Conservation (phyloP, 352 stramenopile species). For the Pythium myriotylum region DNA sequence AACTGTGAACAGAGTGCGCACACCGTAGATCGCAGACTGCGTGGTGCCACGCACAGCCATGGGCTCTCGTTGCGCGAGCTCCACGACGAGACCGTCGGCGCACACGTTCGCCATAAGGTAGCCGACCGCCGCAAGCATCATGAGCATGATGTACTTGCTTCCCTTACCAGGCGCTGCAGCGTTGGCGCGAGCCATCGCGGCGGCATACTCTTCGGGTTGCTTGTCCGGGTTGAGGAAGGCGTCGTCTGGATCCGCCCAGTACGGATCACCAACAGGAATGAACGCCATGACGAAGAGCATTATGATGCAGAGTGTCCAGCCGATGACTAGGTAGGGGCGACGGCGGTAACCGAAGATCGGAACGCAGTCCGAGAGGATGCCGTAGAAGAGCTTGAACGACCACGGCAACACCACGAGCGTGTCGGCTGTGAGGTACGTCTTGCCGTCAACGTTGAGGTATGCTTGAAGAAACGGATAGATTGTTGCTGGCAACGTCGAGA, state of each 20-base stretch:
- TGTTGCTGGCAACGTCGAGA: slow-evolving; percentile 31
- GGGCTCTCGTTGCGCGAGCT: slow-evolving; percentile 29
- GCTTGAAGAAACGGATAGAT: slow-evolving; percentile 34
- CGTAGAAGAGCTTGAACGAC: slow-evolving; percentile 46
- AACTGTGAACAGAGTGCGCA: slow-evolving; percentile 30
- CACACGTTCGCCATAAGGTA: slow-evolving; percentile 40
- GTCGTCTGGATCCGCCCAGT: slow-evolving; percentile 12
- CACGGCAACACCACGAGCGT: slow-evolving; percentile 36
- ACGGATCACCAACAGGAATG: slow-evolving; percentile 2
- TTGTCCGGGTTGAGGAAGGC: slow-evolving; percentile 29
- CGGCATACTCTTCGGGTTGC: not conserved
- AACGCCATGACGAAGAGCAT: slow-evolving; percentile 35
- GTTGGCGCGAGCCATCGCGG: slow-evolving; percentile 3
- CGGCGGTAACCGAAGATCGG: slow-evolving; percentile 44
- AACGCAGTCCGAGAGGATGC: slow-evolving; percentile 39
- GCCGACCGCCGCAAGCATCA: slow-evolving; percentile 35
- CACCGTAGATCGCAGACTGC: slow-evolving; percentile 28
- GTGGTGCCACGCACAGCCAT: slow-evolving; percentile 26
- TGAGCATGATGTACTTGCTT: slow-evolving; percentile 33
- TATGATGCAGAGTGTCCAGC: slow-evolving; percentile 27
- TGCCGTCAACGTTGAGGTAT: slow-evolving; percentile 40
- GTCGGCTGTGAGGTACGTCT: slow-evolving; percentile 26
- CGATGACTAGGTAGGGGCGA: slow-evolving; percentile 45
- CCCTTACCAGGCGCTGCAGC: slow-evolving; percentile 16
- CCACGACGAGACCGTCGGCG: slow-evolving; percentile 38